These are phyloP conservation scores for Anisodus acutangulus DNA, from an alignment of 257 asterid genomes.

Conservation along the genomic window DNA sequence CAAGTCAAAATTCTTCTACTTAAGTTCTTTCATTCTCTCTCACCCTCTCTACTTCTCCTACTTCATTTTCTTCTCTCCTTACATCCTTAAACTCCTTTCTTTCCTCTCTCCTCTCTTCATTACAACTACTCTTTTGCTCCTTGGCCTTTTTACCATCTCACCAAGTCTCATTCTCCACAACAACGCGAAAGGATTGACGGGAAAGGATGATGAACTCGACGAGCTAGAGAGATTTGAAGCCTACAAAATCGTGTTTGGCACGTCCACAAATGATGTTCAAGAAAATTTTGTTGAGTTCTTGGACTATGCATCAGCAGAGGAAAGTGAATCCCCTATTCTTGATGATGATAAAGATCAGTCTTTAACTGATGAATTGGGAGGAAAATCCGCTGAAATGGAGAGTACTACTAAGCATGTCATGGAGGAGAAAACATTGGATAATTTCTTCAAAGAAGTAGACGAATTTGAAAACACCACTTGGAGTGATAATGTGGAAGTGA, in stretches of 20 bases:
- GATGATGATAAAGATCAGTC: background rate
- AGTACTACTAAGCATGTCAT: background rate
- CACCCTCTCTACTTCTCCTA: slow-evolving; percentile 63
- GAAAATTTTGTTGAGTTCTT: slow-evolving; percentile 34
- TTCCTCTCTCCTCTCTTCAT: slow-evolving; percentile 76
- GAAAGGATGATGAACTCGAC: slow-evolving; percentile 18
- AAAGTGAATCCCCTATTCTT: background rate
- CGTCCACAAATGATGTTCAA: background rate
- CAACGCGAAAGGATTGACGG: background rate
- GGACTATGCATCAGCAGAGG: slow-evolving; percentile 24
- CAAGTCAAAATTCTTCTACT: slow-evolving; percentile 45
- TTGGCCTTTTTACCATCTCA: slow-evolving; percentile 46
- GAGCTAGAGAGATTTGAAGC: slow-evolving; percentile 56
- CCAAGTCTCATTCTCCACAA: slow-evolving; percentile 30
- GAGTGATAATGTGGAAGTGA: slow-evolving; percentile 35
- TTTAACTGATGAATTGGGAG: background rate
- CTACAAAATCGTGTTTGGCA: slow-evolving; percentile 54
- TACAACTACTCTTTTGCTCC: slow-evolving; percentile 64
- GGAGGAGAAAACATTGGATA: slow-evolving; percentile 48
- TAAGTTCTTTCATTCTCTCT: slow-evolving; percentile 54
- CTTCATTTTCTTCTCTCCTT: slow-evolving; percentile 68
- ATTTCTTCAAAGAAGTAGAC: slow-evolving; percentile 26
- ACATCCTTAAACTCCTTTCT: slow-evolving; percentile 53
- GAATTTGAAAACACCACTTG: slow-evolving; percentile 32
- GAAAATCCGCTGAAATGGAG: slow-evolving; percentile 1